Conservation (phyloP, 2,329 filamentous ascomycete species). For the Peltaster fructicola region DNA sequence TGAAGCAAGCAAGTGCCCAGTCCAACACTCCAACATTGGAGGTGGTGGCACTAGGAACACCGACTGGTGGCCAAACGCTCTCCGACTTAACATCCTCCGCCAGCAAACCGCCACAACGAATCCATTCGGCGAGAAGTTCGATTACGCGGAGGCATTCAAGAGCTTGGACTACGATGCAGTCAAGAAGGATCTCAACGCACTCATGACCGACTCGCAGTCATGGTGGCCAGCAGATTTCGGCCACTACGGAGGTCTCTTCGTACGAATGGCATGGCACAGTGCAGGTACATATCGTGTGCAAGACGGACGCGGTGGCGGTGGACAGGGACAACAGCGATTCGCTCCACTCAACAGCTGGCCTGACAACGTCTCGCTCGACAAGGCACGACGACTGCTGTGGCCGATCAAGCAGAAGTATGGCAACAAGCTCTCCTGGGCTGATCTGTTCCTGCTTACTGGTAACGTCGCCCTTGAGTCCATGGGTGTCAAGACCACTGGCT, state of each 20-base stretch:
- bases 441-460: conserved; percentile 51
- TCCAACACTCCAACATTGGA: conserved; percentile 14
- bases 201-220: conserved; percentile 65
- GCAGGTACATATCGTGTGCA: conserved; percentile 60
- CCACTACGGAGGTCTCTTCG: conserved; percentile 64
- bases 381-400: conserved; percentile 62
- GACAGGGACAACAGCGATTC: conserved; percentile 56
- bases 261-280: conserved; percentile 69
- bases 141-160: conserved; percentile 58
- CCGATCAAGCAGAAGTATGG: conserved; percentile 76
- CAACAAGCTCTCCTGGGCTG: conserved; percentile 67
- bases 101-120: conserved; percentile 48
- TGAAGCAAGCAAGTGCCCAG: conserved; percentile 17
- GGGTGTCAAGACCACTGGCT: conserved; percentile 58
- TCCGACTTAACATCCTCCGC: conserved; percentile 55
- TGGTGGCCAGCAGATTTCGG: conserved; percentile 74
- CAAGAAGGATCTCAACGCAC: conserved; percentile 52
- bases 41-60: conserved; percentile 44
- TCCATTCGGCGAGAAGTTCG: conserved; percentile 45
- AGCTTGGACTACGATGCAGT: conserved; percentile 50
- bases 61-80: conserved; percentile 58
- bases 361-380: conserved; percentile 62
- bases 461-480: conserved; percentile 64
- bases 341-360: conserved; percentile 71
- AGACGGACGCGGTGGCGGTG: conserved; percentile 59